These are phyloP conservation scores for Xylariaceae sp. DNA, from an alignment of 2,329 filamentous ascomycete species.

Conservation along the genomic window DNA sequence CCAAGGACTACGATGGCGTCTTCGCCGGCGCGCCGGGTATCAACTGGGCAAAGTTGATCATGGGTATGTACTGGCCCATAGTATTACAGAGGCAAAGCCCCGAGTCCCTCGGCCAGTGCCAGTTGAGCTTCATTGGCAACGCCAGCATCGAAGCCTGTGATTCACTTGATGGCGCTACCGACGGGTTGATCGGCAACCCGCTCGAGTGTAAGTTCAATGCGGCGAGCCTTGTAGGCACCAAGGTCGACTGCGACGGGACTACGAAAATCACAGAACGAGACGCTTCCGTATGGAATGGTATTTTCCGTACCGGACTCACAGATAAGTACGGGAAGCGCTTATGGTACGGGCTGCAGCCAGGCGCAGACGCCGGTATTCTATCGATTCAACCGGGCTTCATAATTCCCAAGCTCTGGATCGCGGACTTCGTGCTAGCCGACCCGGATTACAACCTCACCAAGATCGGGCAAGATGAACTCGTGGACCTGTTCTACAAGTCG, in stretches of 20 bases:
- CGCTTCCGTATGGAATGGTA: constrained; percentile 28
- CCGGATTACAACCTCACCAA: constrained; percentile 39
- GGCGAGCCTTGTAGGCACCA: constrained; percentile 19
- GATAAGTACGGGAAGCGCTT: constrained; percentile 27
- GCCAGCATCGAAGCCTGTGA: constrained; percentile 57
- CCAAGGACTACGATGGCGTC: constrained; percentile 61
- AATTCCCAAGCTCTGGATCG: constrained; percentile 32
- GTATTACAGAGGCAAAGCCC: constrained; percentile 39
- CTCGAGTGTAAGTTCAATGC: constrained; percentile 47
- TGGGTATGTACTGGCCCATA: constrained; percentile 47
- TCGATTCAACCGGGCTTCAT: constrained; percentile 28
- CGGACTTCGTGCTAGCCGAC: constrained; percentile 36
- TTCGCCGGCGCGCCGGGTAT: constrained; percentile 50
- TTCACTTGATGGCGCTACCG: constrained; percentile 53
- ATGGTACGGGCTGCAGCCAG: constrained; percentile 29
- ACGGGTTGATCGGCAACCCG: constrained; percentile 55
- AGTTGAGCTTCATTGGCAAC: constrained; percentile 41
- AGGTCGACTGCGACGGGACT: constrained; percentile 37
- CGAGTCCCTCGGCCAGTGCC: constrained; percentile 33
- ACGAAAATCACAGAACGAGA: constrained; percentile 43
- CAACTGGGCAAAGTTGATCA: constrained; percentile 29
- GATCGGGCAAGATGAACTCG: constrained; percentile 41
- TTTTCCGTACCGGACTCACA: constrained; percentile 30
- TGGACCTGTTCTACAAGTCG: constrained; percentile 30
- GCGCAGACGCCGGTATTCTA: constrained; percentile 12